Conservation (phyloP, 2,329 filamentous ascomycete genomes). For the Pseudopithomyces maydicus region DNA sequence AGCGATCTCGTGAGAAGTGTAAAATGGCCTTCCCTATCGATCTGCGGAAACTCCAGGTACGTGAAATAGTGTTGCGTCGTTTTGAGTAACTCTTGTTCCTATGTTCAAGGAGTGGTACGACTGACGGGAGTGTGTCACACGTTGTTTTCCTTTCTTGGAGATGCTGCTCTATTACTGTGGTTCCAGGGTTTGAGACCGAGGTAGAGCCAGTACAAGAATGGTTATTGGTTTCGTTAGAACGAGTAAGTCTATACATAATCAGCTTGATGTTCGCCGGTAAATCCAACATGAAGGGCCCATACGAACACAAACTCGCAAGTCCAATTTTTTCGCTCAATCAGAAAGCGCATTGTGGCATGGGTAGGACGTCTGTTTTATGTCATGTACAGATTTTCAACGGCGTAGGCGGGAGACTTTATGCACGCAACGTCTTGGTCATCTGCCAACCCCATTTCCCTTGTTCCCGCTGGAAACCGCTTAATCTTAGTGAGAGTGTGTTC, state of each 20-base stretch:
- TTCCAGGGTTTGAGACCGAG: no score
- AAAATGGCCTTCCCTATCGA: neutral
- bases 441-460: neutral
- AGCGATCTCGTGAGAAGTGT: neutral
- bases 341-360: neutral
- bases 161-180: no score
- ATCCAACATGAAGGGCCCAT: neutral
- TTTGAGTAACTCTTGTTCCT: neutral
- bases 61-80: neutral
- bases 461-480: neutral
- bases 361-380: neutral
- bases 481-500: neutral
- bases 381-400: neutral
- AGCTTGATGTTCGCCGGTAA: neutral
- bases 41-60: neutral
- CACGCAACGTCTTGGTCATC: no score
- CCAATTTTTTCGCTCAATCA: slow-evolving; percentile 1
- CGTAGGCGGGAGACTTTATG: neutral
- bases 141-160: neutral
- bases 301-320: slow-evolving; percentile 5
- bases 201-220: no score
- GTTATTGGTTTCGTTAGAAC: no score
- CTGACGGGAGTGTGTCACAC: neutral
- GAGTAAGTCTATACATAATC: neutral
- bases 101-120: neutral